Evolutionary conservation across 1,284 basidiomycete species (phyloP), one percentile per base, ranked within the genome.

Genomic region (Pisolithus thermaeus): DNA sequence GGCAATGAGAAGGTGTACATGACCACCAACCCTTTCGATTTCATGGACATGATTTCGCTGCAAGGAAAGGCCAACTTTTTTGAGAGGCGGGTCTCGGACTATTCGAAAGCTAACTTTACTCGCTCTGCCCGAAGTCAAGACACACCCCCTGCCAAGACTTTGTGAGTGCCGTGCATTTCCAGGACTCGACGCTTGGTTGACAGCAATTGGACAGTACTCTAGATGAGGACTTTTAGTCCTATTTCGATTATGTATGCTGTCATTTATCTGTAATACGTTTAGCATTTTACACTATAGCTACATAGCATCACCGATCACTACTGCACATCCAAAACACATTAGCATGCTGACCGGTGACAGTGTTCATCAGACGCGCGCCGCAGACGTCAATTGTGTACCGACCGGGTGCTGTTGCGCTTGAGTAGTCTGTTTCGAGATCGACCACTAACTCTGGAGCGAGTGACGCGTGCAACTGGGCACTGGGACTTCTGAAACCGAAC

Each of bases 21-120:
- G 65, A 70, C 76, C 7, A 70, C 79, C 45, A 92, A 92, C 69
- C 90, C 90, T 44, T 86, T 87, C 71, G 86, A 90, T 70, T 90
- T 90, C 62, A 93, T 93, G 90, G 90, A 93, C 64, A 86, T 92
- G 80, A 94, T 94, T 59, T 92, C 89, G 35, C 74, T 95, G 7
- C 85, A 92, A 64, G 83, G 83, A 55, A 87, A 87, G 71, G 81
- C 83, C 22, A 85, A 86, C 69, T 87, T 86, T 69, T 86, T 86
- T 60, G 83, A 87, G 71, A 84, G 84, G 70, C 83, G 89, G 22
- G 90, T 93, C 7, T 90, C 89, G 3, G 91, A 93, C 51, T 93
- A 95, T 70, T 79, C 85, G 28, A 89, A 87, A 73, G 84, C 86
- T 25, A 80, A 81, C 60, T 78, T 87, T 58, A 70, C 68, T 40